Evolutionary conservation across 1,139 yeast species (phyloP), one percentile per base, ranked within the genome.

Genomic region (Hanseniaspora gamundiae): DNA sequence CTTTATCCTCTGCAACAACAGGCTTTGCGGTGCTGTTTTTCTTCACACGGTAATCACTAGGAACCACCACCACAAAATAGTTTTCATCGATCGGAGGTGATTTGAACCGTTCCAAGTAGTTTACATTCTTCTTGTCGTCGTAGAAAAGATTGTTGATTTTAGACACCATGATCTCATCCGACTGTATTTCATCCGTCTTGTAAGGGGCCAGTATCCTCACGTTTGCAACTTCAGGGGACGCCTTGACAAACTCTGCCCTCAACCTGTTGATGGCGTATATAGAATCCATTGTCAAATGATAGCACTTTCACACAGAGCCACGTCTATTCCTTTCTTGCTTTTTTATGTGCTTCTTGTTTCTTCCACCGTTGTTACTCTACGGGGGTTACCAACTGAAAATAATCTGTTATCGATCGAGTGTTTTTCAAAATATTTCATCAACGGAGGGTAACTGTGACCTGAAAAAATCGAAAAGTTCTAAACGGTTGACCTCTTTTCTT

Each of bases 201-300:
- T 51, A 60, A 2, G 65, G 64, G 35, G 50, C 54, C 14, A 61
- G 52, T 2, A 60, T 50, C 30, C 65, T 49, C 47, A 51, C 50
- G 55, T 52, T 45, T 52, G 62, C 35, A 55, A 61, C 41, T 51
- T 58, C 42, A 58, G 62, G 2, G 53, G 57, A 42, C 4, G 49
- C 47, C 24, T 51, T 52, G 17, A 61, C 43, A 45, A 60, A 60
- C 41, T 56, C 59, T 4, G 64, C 55, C 40, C 64, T 47, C 31
- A 61, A 42, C 30, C 49, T 48, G 42, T 61, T 61, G 11, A 61
- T 53, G n/a, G 57, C 50, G 11, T 48, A 42, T 5, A 49, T 48
- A 4, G 53, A 50, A 46, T 61, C 64, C 65, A 60, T 61, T 11
- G 2, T n/a, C n/a, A n/a, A n/a, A n/a, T n/a, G n/a, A n/a, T n/a